These are phyloP conservation scores for Mortierella sp. DNA, from an alignment of 371 early-diverging fungal genomes.

Conservation along the genomic window DNA sequence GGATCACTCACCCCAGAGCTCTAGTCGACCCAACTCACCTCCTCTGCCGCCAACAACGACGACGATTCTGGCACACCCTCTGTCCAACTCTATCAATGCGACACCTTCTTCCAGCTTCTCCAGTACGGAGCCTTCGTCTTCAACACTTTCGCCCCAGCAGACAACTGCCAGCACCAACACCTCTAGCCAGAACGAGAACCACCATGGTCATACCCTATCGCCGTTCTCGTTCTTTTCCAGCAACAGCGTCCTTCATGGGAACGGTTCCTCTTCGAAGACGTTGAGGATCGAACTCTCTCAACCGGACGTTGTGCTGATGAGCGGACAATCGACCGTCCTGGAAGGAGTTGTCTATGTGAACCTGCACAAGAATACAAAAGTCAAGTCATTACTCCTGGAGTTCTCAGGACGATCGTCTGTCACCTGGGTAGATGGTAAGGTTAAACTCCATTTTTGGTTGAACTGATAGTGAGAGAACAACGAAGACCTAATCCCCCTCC, in stretches of 20 bases:
- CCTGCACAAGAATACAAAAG: slow-evolving; percentile 40
- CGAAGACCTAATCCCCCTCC: too few relatives aligned
- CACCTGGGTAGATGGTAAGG: slow-evolving; percentile 54
- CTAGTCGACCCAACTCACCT: slow-evolving; percentile 11
- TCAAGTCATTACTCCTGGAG: slow-evolving; percentile 48
- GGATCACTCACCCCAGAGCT: neutral
- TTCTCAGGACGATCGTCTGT: slow-evolving; percentile 44
- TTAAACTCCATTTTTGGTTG: too few relatives aligned
- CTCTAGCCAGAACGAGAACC: neutral
- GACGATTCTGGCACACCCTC: slow-evolving; percentile 8
- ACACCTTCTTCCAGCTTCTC: neutral
- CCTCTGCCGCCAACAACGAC: slow-evolving; percentile 10
- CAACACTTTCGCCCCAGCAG: neutral
- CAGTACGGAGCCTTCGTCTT: neutral
- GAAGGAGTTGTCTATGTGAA: slow-evolving; percentile 35
- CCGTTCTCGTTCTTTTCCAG: slow-evolving; percentile 34
- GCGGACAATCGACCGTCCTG: slow-evolving; percentile 21
- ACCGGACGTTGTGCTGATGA: slow-evolving; percentile 30
- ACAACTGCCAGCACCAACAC: neutral
- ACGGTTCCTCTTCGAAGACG: slow-evolving; percentile 9
- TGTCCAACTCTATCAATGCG: slow-evolving; percentile 13
- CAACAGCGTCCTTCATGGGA: slow-evolving; percentile 2
- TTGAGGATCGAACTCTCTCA: slow-evolving; percentile 35
- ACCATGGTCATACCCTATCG: slow-evolving; percentile 8
- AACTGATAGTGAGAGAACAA: neutral